Conservation (phyloP, 2,329 filamentous ascomycete species). For the Aspergillus floridensis region DNA sequence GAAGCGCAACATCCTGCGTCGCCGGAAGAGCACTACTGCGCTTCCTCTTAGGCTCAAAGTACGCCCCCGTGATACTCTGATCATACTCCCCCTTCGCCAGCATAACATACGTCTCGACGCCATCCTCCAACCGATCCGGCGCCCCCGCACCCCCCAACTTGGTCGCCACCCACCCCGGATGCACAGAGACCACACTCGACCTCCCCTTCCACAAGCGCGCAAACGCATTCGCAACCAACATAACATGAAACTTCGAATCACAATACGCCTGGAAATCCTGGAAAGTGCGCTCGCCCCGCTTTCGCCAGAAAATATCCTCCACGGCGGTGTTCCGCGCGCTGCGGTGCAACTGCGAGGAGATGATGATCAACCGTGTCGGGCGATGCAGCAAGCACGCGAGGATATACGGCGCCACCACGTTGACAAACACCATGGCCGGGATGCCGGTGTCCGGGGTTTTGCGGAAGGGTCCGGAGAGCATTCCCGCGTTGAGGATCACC, state of each 20-base stretch:
- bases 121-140: constrained; percentile 46
- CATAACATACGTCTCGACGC: constrained; percentile 50
- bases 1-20: too few species aligned
- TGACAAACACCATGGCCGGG: constrained; percentile 25
- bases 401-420: too few species aligned
- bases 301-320: too few species aligned
- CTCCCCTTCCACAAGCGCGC: constrained; percentile 25
- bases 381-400: too few species aligned
- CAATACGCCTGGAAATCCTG: constrained; percentile 45
- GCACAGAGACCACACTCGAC: constrained; percentile 47
- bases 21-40: too few species aligned
- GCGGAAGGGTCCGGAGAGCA: constrained; percentile 42
- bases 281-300: constrained; percentile 35
- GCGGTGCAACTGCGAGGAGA: too few species aligned
- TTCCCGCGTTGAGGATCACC: constrained; percentile 57
- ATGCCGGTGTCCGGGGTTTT: constrained; percentile 45
- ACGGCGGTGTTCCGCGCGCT: too few species aligned
- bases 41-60: too few species aligned
- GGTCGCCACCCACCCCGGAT: constrained; percentile 54
- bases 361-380: too few species aligned
- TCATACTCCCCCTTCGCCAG: constrained; percentile 37
- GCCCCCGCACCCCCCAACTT: constrained; percentile 52
- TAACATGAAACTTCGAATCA: constrained; percentile 57
- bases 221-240: constrained; percentile 55
- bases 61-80: neutral